Base-by-base conservation (phyloP, 2,329 filamentous ascomycete species). In the Fusarium nisikadoi region DNA sequence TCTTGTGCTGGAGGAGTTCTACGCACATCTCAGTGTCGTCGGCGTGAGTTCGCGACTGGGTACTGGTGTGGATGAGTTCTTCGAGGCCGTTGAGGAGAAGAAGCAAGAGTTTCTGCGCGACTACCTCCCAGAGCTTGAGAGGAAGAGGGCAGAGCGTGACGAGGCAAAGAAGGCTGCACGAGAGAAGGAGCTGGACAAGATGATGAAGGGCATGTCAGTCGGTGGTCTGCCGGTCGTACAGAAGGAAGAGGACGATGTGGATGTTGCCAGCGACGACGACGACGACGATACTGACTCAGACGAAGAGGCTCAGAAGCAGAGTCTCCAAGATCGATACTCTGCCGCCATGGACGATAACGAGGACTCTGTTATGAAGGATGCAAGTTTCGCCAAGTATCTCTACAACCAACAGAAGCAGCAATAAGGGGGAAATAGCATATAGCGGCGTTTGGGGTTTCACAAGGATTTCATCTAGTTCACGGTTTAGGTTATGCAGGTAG, bases 1-100 rank as follows among this genome's bases (percentile, higher is more conserved):
- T 79, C 85, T 98, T 69, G 94, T 99, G 88, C 86, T 99, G 38
- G 96, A 99, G 78, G 96, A 99, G 80, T 99, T 99, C 79, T 99
- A 99, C 82, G 91, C 94, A 42, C 94, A 98, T 79, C 85, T 99
- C 38, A 97, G 90, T 78, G 93, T 99, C 13, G 95, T 99, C 1
- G 94, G 92, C 1, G 97, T 99, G 17, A 97, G 94, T 74, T 93
- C 94, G 12, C 95, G 97, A 89, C 94, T 95, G 0, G 96, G 96
- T 27, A 91, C 93, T 1, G 97, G 96, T 7, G 90, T 99, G 36
- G 93, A 97, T 65, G 94, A 97, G 29, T 99, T 99, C 82, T 98
- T 99, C 80, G 89, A 90, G 45, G 94, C 95, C 0, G 95, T 99
- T 3, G 87, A 92, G 72, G 90, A 92, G 68, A 99, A 99, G 85